Conservation (phyloP, 2,329 filamentous ascomycete species). For the Cylindrodendrum hubeiense region DNA sequence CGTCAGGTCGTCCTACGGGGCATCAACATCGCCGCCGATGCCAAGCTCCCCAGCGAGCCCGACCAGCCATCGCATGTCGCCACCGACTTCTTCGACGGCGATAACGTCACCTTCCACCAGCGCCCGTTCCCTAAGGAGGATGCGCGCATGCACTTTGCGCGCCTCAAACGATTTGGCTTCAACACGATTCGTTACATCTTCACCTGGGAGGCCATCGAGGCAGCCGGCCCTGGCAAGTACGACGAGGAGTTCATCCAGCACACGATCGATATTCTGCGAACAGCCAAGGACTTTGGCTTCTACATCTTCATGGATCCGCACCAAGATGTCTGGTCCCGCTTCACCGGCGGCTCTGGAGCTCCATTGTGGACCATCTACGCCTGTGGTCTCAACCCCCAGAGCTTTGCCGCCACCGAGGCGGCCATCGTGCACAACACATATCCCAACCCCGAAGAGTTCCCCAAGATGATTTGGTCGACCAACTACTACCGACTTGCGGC, state of each 20-base stretch:
- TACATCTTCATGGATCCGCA: conserved; percentile 99
- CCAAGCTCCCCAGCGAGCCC: conserved; percentile 88
- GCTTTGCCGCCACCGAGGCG: conserved; percentile 88
- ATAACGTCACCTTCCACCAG: conserved; percentile 89
- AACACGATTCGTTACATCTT: conserved; percentile 98
- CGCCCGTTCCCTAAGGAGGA: conserved; percentile 88
- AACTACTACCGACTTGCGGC: conserved; percentile 92
- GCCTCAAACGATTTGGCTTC: conserved; percentile 90
- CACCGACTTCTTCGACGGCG: conserved; percentile 90
- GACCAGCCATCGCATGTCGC: conserved; percentile 83
- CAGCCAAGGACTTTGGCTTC: conserved; percentile 91
- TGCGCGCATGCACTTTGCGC: conserved; percentile 86
- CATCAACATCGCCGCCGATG: conserved; percentile 93
- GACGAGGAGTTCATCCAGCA: conserved; percentile 95
- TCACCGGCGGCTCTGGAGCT: conserved; percentile 93
- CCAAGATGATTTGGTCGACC: conserved; percentile 99
- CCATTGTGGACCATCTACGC: conserved; percentile 99
- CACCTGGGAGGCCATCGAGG: conserved; percentile 99
- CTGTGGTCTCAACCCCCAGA: conserved; percentile 87
- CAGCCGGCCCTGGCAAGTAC: conserved; percentile 89
- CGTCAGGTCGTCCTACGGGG: conserved; percentile 91
- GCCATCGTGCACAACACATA: conserved; percentile 96
- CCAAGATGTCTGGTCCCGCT: conserved; percentile 98
- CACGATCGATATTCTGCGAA: conserved; percentile 85
- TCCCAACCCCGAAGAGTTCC: conserved; percentile 84